Evolutionary conservation across 116 monocot species (phyloP), one percentile per base, ranked within the genome.

Genomic region (Zostera marina): DNA sequence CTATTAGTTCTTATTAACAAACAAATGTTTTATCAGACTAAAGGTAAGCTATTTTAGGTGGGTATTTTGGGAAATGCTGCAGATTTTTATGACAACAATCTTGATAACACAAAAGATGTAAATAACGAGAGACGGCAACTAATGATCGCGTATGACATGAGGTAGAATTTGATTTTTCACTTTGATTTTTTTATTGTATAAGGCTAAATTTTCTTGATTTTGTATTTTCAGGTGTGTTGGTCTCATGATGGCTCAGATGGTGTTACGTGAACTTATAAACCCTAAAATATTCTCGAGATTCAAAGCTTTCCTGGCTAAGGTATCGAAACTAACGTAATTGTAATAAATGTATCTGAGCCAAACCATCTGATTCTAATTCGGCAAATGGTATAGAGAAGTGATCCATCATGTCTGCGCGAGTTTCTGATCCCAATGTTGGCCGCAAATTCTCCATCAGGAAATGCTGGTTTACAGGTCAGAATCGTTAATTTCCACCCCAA

Each of bases 81-180:
- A 64, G 93, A 93, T 72, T 82, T 94, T 54, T 61, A 79, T 64
- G 74, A 77, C 38, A 69, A 52, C 56, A 68, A 54, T 66, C 38
- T 63, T 56, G 66, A 39, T 52, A 69, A 71, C 59, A 43, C 66
- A 53, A 38, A 43, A 38, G 69, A 63, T 63, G 66, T 25, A 14
- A 82, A 75, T 46, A 56, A 16, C 32, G 76, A 82, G 17, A 79
- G 88, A 66, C 72, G 79, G 61, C 72, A 78, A 74, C 66, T 79
- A 69, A 94, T 94, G 88, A 94, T 88, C 46, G 88, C 88, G 17
- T 94, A 85, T 85, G 94, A 94, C 73, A 85, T 94, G 81, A 94
- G 88, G 94, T 88, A 74, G 32, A 32, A 5, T 32, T 3, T 2
- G 32, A 32, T 32, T 32, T 32, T 32, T 0, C 32, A 32, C 0